Base-by-base conservation (phyloP, 2,329 filamentous ascomycete species). In the Talaromyces sp. region DNA sequence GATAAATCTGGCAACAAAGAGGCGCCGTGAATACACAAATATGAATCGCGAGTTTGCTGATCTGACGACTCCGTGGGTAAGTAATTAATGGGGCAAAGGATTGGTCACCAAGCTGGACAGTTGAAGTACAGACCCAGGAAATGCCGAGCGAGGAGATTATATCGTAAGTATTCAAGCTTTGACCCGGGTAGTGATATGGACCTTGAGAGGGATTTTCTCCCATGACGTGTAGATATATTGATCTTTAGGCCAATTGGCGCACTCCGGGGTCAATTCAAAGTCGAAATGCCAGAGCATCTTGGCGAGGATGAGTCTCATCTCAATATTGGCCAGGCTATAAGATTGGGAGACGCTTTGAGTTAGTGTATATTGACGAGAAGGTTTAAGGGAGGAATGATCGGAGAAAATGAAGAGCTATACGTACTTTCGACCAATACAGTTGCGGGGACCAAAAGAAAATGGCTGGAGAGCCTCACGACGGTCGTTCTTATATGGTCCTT, bases 341-440 rank as follows among this genome's bases (percentile, higher is more conserved):
- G 13, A 17, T 7, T 5, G 9, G 1, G 21, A 21, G 28, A 28
- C 3, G 11, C 7, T n/a, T 25, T 3, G 28, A 13, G 45, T 48
- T n/a, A 48, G 45, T n/a, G 33, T 33, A 19, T 8, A 6, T 8
- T 31, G 41, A 43, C 25, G 21, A 10, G 11, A 15, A 45, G 22
- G n/a, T 10, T 31, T 17, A 4, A 19, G 15, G 25, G 3, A 15
- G 19, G n/a, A 33, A n/a, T 8, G 46, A n/a, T 2, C 11, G 10
- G 36, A 13, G 36, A 39, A 15, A 25, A 17, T 5, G 31, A 19
- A 3, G 11, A 31, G 2, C 2, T 11, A 15, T 13, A 70, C 77
- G 66, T 67, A 79, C 77, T 81, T 80, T 60, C 71, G 72, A 1
- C 80, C 80, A 31, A 82, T 72, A 59, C 80, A 82, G 46, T 80